Evolutionary conservation across 1,284 basidiomycete genomes (phyloP).

Genomic region (Melanopsichium pennsylvanicum): DNA sequence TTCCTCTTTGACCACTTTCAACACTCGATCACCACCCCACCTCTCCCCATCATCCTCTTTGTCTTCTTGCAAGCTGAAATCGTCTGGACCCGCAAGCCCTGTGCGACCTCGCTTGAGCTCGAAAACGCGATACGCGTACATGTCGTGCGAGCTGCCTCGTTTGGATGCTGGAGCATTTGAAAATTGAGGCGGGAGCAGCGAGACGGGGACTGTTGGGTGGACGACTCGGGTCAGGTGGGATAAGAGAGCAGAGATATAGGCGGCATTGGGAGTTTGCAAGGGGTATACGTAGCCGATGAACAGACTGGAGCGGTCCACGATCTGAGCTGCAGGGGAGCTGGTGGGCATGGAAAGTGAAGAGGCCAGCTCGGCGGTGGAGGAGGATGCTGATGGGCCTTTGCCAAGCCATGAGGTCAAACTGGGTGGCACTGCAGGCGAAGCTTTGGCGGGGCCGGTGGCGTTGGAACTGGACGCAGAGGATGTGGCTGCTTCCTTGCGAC

Average conservation of each 20-base stretch:
- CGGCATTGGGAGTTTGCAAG: slow-evolving; percentile 32
- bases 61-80: slow-evolving; percentile 58
- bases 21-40: slow-evolving; percentile 56
- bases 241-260: slow-evolving; percentile 43
- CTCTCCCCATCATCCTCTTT: slow-evolving; percentile 63
- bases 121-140: slow-evolving; percentile 60
- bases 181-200: slow-evolving; percentile 53
- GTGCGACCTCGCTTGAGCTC: slow-evolving; percentile 55
- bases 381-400: slow-evolving; percentile 36
- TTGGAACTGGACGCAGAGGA: not conserved
- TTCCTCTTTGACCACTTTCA: slow-evolving; percentile 47
- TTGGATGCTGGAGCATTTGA: slow-evolving; percentile 42
- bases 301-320: slow-evolving; percentile 60
- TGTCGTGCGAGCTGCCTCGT: slow-evolving; percentile 58
- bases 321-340: slow-evolving; percentile 44
- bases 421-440: not conserved
- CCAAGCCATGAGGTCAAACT: slow-evolving; percentile 51
- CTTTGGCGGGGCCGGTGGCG: not conserved
- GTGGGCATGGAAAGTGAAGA: slow-evolving; percentile 48
- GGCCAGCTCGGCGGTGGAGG: slow-evolving; percentile 34
- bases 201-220: slow-evolving; percentile 53
- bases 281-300: slow-evolving; percentile 64
- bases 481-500: slow-evolving; percentile 22
- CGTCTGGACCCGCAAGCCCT: slow-evolving; percentile 56
- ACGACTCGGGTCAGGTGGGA: slow-evolving; percentile 57